Evolutionary conservation across 331 rosid genomes (phyloP).

Genomic region (Telfairia occidentalis): DNA sequence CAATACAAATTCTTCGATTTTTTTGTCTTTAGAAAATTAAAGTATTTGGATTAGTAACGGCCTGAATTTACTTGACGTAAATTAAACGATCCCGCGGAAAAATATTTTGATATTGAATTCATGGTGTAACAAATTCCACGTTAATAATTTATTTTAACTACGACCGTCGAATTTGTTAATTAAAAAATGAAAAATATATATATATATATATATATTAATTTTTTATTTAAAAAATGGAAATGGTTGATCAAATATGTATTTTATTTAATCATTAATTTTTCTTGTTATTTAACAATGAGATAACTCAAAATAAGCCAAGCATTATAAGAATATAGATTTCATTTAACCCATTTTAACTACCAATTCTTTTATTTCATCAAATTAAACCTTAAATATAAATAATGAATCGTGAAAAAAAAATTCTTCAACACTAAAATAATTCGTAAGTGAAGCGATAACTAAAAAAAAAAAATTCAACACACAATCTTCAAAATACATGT

Average conservation of each 20-base stretch:
- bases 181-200: neutral
- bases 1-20: neutral
- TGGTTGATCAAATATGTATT: neutral
- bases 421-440: too few relatives aligned
- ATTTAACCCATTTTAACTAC: too few relatives aligned
- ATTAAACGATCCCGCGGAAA: neutral
- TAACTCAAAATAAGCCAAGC: too few relatives aligned
- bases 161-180: neutral
- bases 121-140: neutral
- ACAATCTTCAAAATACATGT: too few relatives aligned
- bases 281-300: too few relatives aligned
- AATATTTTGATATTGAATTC: neutral
- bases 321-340: too few relatives aligned
- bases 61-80: neutral
- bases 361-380: too few relatives aligned
- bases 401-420: too few relatives aligned
- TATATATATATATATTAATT: neutral
- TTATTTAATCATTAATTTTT: too few relatives aligned
- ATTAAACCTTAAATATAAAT: too few relatives aligned
- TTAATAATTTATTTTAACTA: neutral
- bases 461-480: too few relatives aligned
- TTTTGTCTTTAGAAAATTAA: neutral
- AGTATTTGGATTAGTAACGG: neutral
- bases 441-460: too few relatives aligned
- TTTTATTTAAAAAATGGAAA: neutral